Conservation (phyloP, 2,329 filamentous ascomycete species). For the Sporothrix mexicana region DNA sequence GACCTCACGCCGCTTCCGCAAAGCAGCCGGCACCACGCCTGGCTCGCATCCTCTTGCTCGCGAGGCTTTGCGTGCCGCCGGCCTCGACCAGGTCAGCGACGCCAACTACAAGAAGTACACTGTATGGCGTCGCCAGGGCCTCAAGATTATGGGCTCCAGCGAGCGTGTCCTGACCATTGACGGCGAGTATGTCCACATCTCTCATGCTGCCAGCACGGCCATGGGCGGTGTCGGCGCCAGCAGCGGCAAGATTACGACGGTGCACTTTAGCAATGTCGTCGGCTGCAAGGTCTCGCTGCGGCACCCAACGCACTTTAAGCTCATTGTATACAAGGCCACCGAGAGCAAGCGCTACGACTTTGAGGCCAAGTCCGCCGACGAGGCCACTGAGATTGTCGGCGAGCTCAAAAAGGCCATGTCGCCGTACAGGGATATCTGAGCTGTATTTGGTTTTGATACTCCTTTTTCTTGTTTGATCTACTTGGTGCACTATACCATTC, state of each 20-base stretch:
- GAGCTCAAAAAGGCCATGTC: constrained; percentile 79
- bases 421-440: constrained; percentile 62
- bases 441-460: not conserved
- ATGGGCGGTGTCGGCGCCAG: constrained; percentile 65
- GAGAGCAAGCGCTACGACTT: constrained; percentile 86
- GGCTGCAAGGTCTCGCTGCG: constrained; percentile 81
- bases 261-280: constrained; percentile 81
- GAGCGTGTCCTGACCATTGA: constrained; percentile 80
- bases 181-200: constrained; percentile 85
- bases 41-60: constrained; percentile 71
- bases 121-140: constrained; percentile 81
- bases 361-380: constrained; percentile 72
- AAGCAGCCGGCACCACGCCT: constrained; percentile 45
- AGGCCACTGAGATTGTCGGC: constrained; percentile 78
- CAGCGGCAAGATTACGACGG: constrained; percentile 76
- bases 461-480: not conserved
- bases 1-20: constrained; percentile 35
- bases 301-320: constrained; percentile 78
- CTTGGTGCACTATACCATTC: constrained; percentile 17
- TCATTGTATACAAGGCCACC: constrained; percentile 72
- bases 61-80: constrained; percentile 55
- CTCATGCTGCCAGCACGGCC: constrained; percentile 61
- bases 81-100: constrained; percentile 59
- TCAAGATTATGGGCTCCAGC: constrained; percentile 77
- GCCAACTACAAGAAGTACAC: constrained; percentile 76